Evolutionary conservation across 345 rosid species (phyloP), one percentile per base, ranked within the genome.

Genomic region (Melaleuca quinquenervia): DNA sequence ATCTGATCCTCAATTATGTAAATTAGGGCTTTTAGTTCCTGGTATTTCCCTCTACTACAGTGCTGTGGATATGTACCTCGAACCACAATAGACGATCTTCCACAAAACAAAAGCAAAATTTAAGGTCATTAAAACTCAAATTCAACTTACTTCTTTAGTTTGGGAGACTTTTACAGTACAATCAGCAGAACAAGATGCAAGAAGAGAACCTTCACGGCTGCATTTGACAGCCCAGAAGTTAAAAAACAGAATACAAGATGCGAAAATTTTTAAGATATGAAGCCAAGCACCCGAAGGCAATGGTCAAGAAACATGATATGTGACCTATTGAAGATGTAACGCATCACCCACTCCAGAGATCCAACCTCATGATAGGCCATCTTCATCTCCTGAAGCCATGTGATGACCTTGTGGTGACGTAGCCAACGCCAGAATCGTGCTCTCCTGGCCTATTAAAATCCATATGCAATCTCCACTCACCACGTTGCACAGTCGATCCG

Each of bases 291-390:
- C 99, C 96, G 94, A 91, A 97, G 86, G 91, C 93, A 87, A 97
- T 96, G 24, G 96, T 85, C 98, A 98, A 95, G 18, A 94, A 97
- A 84, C 98, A 96, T 20, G 98, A 95, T 83, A 90, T 94, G 89
- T 97, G 99, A 45, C 99, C 98, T 90, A 94, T 92, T 91, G 96
- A 90, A 89, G 98, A 98, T 11, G 96, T 94, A 84, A 97, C 88
- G 88, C 98, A 94, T n/a, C 98, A 94, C 82, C 98, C 98, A 53
- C 91, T 95, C 64, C 98, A 91, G 84, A 97, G 95, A 90, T 96
- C 99, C 99, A 98, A 97, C 97, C 93, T 95, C 99, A 95, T 93
- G 86, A 96, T 93, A n/a, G 93, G 70, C 98, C 98, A 88, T 97
- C 99, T 92, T 95, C 98, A 89, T 97, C 99, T 48, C 95, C 99